phyloP scores from a whole-genome alignment of 352 stramenopile genomes.

The Pythium aristosporum region DNA sequence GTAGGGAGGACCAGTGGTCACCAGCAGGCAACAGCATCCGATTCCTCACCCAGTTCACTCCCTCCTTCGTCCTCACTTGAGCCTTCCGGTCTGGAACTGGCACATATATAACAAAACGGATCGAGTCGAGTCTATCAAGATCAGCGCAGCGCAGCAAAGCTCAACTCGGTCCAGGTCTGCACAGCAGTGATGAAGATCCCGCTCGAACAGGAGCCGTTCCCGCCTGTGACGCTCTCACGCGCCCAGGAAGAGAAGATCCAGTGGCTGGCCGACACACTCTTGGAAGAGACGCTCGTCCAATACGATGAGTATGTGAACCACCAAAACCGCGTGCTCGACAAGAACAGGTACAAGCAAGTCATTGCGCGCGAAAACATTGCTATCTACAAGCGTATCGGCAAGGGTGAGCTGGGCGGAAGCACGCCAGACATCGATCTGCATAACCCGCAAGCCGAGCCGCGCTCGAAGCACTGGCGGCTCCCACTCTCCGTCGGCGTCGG shows the following conservation, averaged over 20 bases:
- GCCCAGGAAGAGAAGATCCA: slow-evolving; percentile 17
- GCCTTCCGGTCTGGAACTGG: too few relatives aligned
- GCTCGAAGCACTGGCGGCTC: slow-evolving; percentile 30
- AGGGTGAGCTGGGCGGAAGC: slow-evolving; percentile 2
- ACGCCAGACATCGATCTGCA: slow-evolving; percentile 25
- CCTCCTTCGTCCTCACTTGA: too few relatives aligned
- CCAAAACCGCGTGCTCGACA: slow-evolving; percentile 7
- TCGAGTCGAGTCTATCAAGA: too few relatives aligned
- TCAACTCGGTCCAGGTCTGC: too few relatives aligned
- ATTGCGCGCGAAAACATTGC: slow-evolving; percentile 37
- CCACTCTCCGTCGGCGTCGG: slow-evolving; percentile 25
- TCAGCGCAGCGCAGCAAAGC: too few relatives aligned
- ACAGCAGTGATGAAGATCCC: slow-evolving; percentile 46
- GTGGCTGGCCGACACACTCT: slow-evolving; percentile 10
- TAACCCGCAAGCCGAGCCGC: slow-evolving; percentile 24
- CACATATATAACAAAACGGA: too few relatives aligned
- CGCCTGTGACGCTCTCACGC: slow-evolving; percentile 40
- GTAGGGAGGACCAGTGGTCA: too few relatives aligned
- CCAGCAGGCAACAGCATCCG: too few relatives aligned
- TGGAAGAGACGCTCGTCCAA: slow-evolving; percentile 16
- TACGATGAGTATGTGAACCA: slow-evolving; percentile 11
- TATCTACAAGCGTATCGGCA: slow-evolving; percentile 29
- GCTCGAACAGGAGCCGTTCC: slow-evolving; percentile 48
- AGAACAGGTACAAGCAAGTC: slow-evolving; percentile 18
- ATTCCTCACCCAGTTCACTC: too few relatives aligned